Percentiles rank a stretch among this genome's conserved stretches.
phyloP scores from a whole-genome alignment of 2,329 filamentous ascomycete species.

The Lomentospora prolificans region DNA sequence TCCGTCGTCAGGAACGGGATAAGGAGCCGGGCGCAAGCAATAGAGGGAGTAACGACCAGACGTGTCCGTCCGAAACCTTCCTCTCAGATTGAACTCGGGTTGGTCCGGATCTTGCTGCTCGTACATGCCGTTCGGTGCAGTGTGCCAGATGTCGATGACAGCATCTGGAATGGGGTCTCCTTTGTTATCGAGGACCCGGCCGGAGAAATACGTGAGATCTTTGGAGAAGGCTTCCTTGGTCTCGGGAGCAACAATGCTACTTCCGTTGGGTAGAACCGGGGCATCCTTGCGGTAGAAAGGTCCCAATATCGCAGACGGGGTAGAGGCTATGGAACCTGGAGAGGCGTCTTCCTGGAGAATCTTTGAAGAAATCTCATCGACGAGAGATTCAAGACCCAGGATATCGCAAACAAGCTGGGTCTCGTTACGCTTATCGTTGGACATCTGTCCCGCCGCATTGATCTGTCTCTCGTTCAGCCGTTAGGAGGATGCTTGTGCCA shows the following conservation, averaged over 20 bases:
- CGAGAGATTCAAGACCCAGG: constrained; percentile 64
- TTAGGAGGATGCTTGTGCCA: no score
- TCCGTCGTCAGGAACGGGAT: constrained; percentile 40
- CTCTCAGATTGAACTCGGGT: constrained; percentile 63
- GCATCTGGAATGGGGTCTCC: constrained; percentile 48
- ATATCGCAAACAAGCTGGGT: constrained; percentile 64
- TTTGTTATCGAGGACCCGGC: constrained; percentile 40
- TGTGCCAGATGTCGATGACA: constrained; percentile 70
- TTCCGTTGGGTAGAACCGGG: constrained; percentile 59
- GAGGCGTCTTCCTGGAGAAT: constrained; percentile 31
- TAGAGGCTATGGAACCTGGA: constrained; percentile 37
- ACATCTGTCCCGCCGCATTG: constrained; percentile 57
- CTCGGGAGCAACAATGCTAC: constrained; percentile 46
- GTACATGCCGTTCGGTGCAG: constrained; percentile 60
- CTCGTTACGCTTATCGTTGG: constrained; percentile 60
- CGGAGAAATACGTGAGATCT: constrained; percentile 55
- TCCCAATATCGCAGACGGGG: constrained; percentile 70
- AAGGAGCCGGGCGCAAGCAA: constrained; percentile 49
- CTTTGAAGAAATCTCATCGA: constrained; percentile 73
- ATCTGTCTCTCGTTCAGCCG: no score
- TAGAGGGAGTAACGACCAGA: constrained; percentile 55
- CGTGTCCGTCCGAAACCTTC: constrained; percentile 58
- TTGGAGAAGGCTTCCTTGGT: constrained; percentile 30
- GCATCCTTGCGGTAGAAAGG: constrained; percentile 75
- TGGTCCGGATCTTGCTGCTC: constrained; percentile 67